Conservation (phyloP, 2,329 filamentous ascomycete genomes). For the Gliomastix tumulicola region DNA sequence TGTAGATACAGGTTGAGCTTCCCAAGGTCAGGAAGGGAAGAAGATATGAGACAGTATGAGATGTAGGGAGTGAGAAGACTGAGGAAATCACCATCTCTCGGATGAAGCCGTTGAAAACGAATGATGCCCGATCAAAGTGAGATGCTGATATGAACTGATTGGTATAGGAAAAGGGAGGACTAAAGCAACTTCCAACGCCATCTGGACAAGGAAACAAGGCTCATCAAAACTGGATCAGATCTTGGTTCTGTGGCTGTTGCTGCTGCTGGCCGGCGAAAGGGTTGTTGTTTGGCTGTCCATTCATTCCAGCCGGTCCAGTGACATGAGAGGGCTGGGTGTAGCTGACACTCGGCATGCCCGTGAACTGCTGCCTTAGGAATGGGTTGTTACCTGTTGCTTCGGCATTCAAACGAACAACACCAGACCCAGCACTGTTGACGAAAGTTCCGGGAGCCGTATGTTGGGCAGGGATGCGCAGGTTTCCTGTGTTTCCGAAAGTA, state of each 20-base stretch:
- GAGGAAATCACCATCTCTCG: too few relatives aligned
- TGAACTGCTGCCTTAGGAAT: conserved; percentile 79
- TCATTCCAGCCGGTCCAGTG: conserved; percentile 49
- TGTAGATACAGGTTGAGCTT: too few relatives aligned
- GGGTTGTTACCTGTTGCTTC: conserved; percentile 82
- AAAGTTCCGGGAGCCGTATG: conserved; percentile 95
- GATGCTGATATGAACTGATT: too few relatives aligned
- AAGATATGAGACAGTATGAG: not conserved
- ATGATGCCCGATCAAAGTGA: too few relatives aligned
- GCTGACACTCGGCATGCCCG: conserved; percentile 59
- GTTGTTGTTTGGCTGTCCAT: conserved; percentile 45
- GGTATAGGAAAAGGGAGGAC: too few relatives aligned
- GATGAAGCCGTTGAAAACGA: too few relatives aligned
- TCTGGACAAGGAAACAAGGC: too few relatives aligned
- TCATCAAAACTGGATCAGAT: too few relatives aligned
- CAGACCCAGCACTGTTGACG: conserved; percentile 86
- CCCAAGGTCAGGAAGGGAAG: too few relatives aligned
- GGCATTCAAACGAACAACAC: conserved; percentile 60
- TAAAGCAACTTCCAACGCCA: too few relatives aligned
- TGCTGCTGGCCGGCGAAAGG: conserved; percentile 46
- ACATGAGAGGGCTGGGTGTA: conserved; percentile 42
- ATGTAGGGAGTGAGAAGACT: not conserved
- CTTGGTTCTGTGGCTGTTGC: conserved; percentile 39
- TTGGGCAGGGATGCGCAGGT: conserved; percentile 89
- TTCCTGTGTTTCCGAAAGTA: conserved; percentile 95